Conservation (phyloP, 371 early-diverging fungal species). For the Batrachochytrium dendrobatidis region DNA sequence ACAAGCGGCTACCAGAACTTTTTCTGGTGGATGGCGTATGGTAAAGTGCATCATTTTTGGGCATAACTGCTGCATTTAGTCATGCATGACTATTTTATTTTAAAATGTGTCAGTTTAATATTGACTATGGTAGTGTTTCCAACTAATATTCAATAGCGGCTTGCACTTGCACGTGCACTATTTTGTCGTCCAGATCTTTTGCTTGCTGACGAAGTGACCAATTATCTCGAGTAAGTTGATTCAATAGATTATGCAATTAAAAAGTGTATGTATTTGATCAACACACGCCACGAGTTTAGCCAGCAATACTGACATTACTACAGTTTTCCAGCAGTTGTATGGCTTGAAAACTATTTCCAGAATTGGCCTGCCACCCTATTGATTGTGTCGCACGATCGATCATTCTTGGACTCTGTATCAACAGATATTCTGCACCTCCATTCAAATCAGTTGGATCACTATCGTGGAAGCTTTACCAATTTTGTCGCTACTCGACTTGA, state of each 20-base stretch:
- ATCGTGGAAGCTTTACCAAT: constrained; percentile 88
- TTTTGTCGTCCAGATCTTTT: constrained; percentile 94
- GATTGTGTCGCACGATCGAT: constrained; percentile 97
- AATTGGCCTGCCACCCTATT: constrained; percentile 87
- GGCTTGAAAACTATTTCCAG: constrained; percentile 90
- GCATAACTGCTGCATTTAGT: background rate
- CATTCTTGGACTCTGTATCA: constrained; percentile 93
- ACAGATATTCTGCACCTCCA: constrained; percentile 96
- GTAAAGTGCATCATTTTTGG: constrained; percentile 5
- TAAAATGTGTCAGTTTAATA: constrained; percentile 18
- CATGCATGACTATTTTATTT: background rate
- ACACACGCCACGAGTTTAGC: background rate
- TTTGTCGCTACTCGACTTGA: constrained; percentile 88
- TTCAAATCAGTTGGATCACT: constrained; percentile 83
- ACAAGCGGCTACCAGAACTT: constrained; percentile 74
- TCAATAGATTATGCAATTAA: background rate
- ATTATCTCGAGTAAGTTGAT: constrained; percentile 63
- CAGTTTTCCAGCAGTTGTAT: constrained; percentile 84
- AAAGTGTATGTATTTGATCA: too few relatives aligned
- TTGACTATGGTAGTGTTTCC: constrained; percentile 57
- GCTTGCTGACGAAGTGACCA: constrained; percentile 98
- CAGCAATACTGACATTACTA: background rate
- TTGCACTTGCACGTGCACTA: constrained; percentile 92
- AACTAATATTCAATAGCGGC: constrained; percentile 51
- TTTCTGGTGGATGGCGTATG: constrained; percentile 86